phyloP scores from a whole-genome alignment of 2,329 filamentous ascomycete species.

The Xylariales sp. region DNA sequence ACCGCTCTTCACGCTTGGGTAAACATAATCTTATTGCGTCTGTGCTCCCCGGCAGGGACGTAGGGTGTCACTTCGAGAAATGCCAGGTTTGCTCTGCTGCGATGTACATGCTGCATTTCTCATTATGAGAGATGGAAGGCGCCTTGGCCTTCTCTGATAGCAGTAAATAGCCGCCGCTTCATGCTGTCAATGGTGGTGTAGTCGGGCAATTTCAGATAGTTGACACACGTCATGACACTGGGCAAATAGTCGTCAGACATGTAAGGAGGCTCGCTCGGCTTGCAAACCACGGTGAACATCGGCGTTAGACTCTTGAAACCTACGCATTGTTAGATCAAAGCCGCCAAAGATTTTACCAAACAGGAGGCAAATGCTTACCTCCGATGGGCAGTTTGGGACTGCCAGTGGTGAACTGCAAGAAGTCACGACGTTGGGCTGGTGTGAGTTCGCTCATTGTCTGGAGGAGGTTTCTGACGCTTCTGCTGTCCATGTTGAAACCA shows the following conservation, averaged over 20 bases:
- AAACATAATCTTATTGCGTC: too few species aligned
- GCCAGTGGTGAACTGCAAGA: constrained; percentile 95
- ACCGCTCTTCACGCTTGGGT: too few species aligned
- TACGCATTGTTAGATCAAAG: constrained; percentile 30
- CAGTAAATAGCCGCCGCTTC: constrained; percentile 72
- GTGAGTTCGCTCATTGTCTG: constrained; percentile 90
- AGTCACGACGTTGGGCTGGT: constrained; percentile 74
- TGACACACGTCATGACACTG: constrained; percentile 99
- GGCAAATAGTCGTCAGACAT: constrained; percentile 97
- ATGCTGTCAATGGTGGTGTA: constrained; percentile 78
- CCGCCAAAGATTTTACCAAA: background rate
- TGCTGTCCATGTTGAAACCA: constrained; percentile 97
- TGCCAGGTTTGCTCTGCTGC: too few species aligned
- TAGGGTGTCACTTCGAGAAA: too few species aligned
- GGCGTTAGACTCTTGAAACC: constrained; percentile 95
- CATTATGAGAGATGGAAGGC: constrained; percentile 91
- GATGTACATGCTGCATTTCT: too few species aligned
- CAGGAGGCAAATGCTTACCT: constrained; percentile 59
- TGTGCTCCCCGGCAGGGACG: too few species aligned
- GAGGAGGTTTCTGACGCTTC: constrained; percentile 86
- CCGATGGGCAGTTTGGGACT: constrained; percentile 98
- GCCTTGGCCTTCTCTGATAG: constrained; percentile 92
- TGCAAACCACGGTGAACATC: constrained; percentile 99
- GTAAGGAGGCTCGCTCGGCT: constrained; percentile 92
- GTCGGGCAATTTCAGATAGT: constrained; percentile 96